A percentile compares a stretch with the other conserved stretches of the same genome.
phyloP scores from a whole-genome alignment of 208 protist species.

The Trypanosoma boissoni region DNA sequence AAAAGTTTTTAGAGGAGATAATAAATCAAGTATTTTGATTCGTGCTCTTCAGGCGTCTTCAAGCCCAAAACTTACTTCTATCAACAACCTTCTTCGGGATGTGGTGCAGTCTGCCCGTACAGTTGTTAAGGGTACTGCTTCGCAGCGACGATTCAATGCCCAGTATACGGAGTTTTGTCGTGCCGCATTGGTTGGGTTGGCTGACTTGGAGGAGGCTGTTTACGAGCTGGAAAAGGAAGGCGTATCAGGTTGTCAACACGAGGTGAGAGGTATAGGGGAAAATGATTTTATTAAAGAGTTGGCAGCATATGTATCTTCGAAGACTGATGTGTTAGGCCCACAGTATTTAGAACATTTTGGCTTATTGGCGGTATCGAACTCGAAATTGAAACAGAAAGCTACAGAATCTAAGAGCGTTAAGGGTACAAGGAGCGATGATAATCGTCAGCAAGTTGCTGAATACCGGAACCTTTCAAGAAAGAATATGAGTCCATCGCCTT shows the following conservation, averaged over 20 bases:
- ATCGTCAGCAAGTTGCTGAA: slow-evolving; percentile 7
- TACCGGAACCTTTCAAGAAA: slow-evolving; percentile 7
- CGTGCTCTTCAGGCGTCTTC: slow-evolving; percentile 18
- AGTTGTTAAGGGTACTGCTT: slow-evolving; percentile 76
- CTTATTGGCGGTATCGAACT: slow-evolving; percentile 37
- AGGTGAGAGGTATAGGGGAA: slow-evolving; percentile 40
- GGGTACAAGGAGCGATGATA: slow-evolving; percentile 8
- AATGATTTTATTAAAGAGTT: slow-evolving; percentile 52
- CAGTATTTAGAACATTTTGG: slow-evolving; percentile 75
- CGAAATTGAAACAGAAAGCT: slow-evolving; percentile 24
- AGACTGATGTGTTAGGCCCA: slow-evolving; percentile 40
- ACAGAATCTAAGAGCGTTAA: slow-evolving; percentile 20
- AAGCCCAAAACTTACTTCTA: slow-evolving; percentile 21
- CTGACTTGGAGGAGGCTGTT: slow-evolving; percentile 63
- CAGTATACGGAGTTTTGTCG: slow-evolving; percentile 72
- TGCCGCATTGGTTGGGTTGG: slow-evolving; percentile 39
- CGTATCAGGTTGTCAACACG: slow-evolving; percentile 24
- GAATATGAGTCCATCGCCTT: slow-evolving; percentile 1
- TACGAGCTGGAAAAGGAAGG: slow-evolving; percentile 50
- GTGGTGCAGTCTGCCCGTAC: slow-evolving; percentile 28
- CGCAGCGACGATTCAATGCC: slow-evolving; percentile 65
- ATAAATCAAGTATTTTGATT: slow-evolving; percentile 16
- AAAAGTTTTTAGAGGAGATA: background rate
- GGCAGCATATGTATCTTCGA: slow-evolving; percentile 46
- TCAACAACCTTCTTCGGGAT: slow-evolving; percentile 24